Evolutionary conservation across 1,139 yeast species (phyloP).

Genomic region (Suhomyces guaymorum): DNA sequence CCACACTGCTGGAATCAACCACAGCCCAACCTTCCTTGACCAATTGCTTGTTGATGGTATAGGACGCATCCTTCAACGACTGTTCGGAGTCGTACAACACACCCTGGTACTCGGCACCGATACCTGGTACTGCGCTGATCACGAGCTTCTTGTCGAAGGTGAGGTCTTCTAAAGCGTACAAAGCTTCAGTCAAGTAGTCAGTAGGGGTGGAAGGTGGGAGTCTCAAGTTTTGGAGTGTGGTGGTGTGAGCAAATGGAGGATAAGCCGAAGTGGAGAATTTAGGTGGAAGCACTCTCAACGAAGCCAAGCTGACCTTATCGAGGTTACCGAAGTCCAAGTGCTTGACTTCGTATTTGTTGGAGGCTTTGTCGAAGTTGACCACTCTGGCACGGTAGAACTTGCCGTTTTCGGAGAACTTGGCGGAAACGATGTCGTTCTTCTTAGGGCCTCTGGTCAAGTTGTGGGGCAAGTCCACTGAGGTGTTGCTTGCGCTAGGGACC

Average conservation of each 20-base stretch:
- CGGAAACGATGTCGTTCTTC: slow-evolving; percentile 61
- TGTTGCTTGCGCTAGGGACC: slow-evolving; percentile 37
- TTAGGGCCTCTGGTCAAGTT: slow-evolving; percentile 49
- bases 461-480: slow-evolving; percentile 48
- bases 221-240: slow-evolving; percentile 55
- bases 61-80: slow-evolving; percentile 55
- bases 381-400: slow-evolving; percentile 65
- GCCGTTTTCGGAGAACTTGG: slow-evolving; percentile 53
- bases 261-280: slow-evolving; percentile 43
- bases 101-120: slow-evolving; percentile 47
- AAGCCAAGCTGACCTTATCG: slow-evolving; percentile 47
- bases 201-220: slow-evolving; percentile 62
- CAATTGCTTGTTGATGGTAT: slow-evolving; percentile 64
- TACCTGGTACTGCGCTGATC: slow-evolving; percentile 51
- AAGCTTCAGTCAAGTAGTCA: slow-evolving; percentile 61
- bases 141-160: slow-evolving; percentile 59
- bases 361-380: slow-evolving; percentile 48
- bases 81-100: slow-evolving; percentile 64
- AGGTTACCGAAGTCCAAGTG: slow-evolving; percentile 68
- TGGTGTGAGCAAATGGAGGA: slow-evolving; percentile 61
- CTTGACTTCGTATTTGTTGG: slow-evolving; percentile 51
- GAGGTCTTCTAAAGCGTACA: slow-evolving; percentile 56
- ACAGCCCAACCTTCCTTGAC: slow-evolving; percentile 68
- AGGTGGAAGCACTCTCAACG: slow-evolving; percentile 57
- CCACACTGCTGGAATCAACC: slow-evolving; percentile 45